These are phyloP conservation scores for Lignosus rhinocerotis DNA, from an alignment of 1,284 basidiomycete species.

Conservation along the genomic window DNA sequence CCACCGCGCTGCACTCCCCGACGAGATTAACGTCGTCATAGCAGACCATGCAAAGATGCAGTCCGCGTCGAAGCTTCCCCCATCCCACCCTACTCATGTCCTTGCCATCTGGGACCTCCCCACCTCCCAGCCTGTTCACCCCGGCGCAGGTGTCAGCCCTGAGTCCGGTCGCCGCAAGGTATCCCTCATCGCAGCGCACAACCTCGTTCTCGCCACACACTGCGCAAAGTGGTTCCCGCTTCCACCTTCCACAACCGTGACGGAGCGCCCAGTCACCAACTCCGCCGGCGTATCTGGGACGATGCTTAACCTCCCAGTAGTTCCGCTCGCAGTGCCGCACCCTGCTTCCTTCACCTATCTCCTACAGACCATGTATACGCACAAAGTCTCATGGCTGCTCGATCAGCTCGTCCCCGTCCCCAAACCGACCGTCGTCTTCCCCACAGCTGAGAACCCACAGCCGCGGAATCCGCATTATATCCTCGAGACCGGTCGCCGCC, in stretches of 20 bases:
- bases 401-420: constrained; percentile 50
- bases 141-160: constrained; percentile 5
- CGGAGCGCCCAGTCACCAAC: constrained; percentile 27
- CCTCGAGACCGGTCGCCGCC: constrained; percentile 29
- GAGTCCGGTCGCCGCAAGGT: constrained; percentile 31
- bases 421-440: constrained; percentile 32
- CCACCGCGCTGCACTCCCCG: constrained; percentile 24
- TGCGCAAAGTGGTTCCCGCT: constrained; percentile 48
- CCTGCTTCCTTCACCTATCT: constrained; percentile 62
- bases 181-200: constrained; percentile 53
- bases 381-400: constrained; percentile 49
- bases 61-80: constrained; percentile 25
- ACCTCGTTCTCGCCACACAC: constrained; percentile 50
- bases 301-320: constrained; percentile 54
- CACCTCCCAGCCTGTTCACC: constrained; percentile 16
- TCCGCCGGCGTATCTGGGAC: constrained; percentile 24
- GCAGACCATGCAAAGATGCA: constrained; percentile 19
- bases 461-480: constrained; percentile 22
- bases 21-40: constrained; percentile 26
- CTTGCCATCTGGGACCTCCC: constrained; percentile 45
- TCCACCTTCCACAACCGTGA: constrained; percentile 40
- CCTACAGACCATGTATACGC: constrained; percentile 62
- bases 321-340: constrained; percentile 64
- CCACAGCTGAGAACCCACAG: constrained; percentile 11
- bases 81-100: constrained; percentile 52